Evolutionary conservation across 2,329 filamentous ascomycete species (phyloP), one percentile per base, ranked within the genome.

Genomic region (Blumeria graminis): DNA sequence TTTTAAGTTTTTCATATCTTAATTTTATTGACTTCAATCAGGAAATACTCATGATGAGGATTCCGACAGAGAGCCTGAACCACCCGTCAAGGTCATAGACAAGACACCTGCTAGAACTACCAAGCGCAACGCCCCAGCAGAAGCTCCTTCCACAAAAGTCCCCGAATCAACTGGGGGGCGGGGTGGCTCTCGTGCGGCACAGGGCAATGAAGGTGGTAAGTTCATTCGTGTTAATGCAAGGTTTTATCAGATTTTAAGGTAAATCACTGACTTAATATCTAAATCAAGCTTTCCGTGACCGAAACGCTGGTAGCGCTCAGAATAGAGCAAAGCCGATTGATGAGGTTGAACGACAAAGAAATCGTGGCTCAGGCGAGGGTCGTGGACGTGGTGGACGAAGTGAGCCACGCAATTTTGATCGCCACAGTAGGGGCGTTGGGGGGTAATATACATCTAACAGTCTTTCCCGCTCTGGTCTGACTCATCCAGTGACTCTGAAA

Each of bases 161-260:
- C 58, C 62, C 39, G 59, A 61, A 52, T 59, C 60, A 59, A 55
- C 56, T 57, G 63, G 60, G 45, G 61, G 63, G 59, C 57, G 63
- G 57, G 61, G 60, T 57, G 55, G 60, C 62, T 62, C 62, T 59
- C 73, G 80, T 68, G 76, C 74, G 63, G 76, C 76, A 70, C 75
- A 75, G 68, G 86, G 85, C 68, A 93, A 81, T 72, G 90, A 95
- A 71, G 84, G 81, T 75, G 88, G 90, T 95, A 76, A 71, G 85
- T 80, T 60, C 34, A 38, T 16, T 9, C 39, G 10, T 18, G n/a
- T 43, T 18, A 1, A 43, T 43, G n/a, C 6, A 13, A 13, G 16
- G 13, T 2, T 2, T 41, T 4, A 41, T 41, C 2, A 28, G 22
- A 28, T 18, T 46, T 46, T 13, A 9, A 5, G 22, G 41, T 18